Conservation (phyloP, 1,284 basidiomycete species). For the Malassezia restricta region DNA sequence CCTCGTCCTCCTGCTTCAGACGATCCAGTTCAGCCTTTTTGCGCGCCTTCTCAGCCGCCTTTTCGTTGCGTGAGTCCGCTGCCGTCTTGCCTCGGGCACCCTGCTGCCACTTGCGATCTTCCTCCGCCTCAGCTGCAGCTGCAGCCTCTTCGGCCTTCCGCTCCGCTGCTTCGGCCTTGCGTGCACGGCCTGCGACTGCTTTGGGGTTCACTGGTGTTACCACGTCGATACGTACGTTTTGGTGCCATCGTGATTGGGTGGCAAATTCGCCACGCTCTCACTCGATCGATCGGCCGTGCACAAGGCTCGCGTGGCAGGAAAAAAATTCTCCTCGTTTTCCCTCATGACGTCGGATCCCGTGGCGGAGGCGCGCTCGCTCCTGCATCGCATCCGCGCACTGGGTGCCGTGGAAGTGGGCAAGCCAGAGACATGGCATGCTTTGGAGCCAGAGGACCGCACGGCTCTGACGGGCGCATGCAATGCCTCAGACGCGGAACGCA, state of each 20-base stretch:
- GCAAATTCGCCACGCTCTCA: neutral
- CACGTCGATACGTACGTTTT: slow-evolving; percentile 6
- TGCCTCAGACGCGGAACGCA: neutral
- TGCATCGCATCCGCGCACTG: too few relatives aligned
- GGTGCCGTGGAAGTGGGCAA: too few relatives aligned
- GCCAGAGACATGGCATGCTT: neutral
- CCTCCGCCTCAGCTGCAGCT: slow-evolving; percentile 57
- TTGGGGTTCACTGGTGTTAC: slow-evolving; percentile 18
- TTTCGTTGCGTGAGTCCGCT: slow-evolving; percentile 62
- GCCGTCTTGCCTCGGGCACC: slow-evolving; percentile 57
- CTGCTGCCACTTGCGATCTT: slow-evolving; percentile 65
- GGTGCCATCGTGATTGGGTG: slow-evolving; percentile 4
- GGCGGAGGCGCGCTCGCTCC: too few relatives aligned
- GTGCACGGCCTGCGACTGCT: slow-evolving; percentile 51
- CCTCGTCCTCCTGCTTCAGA: slow-evolving; percentile 68
- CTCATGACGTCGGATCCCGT: too few relatives aligned
- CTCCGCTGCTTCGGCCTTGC: slow-evolving; percentile 85
- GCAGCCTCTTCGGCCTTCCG: slow-evolving; percentile 56
- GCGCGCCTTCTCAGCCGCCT: slow-evolving; percentile 47
- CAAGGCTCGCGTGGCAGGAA: neutral
- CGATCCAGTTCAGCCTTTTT: slow-evolving; percentile 51
- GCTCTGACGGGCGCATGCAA: neutral
- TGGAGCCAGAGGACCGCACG: slow-evolving; percentile 2
- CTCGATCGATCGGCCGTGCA: slow-evolving; percentile 7
- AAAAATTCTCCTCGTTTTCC: too few relatives aligned